phyloP scores from a whole-genome alignment of 371 early-diverging fungal species.

The Cokeromyces recurvatus region DNA sequence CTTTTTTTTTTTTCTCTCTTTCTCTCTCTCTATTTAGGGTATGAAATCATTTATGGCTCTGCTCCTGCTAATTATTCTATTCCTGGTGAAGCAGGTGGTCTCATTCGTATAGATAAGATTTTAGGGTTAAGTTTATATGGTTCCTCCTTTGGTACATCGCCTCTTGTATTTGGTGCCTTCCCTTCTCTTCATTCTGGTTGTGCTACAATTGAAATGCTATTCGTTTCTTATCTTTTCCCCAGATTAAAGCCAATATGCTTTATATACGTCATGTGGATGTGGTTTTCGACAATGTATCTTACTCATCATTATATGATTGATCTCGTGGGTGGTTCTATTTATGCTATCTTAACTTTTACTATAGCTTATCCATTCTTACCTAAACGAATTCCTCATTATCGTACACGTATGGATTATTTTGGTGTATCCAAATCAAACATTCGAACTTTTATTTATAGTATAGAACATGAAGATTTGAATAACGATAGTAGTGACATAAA shows the following conservation, averaged over 20 bases:
- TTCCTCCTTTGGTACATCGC: constrained; percentile 64
- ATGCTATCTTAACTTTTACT: constrained; percentile 54
- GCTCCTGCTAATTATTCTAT: constrained; percentile 64
- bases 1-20: too few relatives aligned
- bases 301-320: constrained; percentile 75
- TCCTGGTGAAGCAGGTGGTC: constrained; percentile 70
- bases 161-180: constrained; percentile 76
- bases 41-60: constrained; percentile 54
- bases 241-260: constrained; percentile 43
- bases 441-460: constrained; percentile 17
- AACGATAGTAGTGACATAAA: constrained; percentile 10
- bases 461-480: constrained; percentile 26
- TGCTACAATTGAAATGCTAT: constrained; percentile 64
- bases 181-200: constrained; percentile 73
- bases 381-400: constrained; percentile 7
- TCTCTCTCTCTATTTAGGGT: too few relatives aligned
- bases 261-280: constrained; percentile 63
- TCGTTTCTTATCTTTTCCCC: constrained; percentile 49
- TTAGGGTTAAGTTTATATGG: constrained; percentile 62
- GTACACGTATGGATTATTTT: constrained; percentile 35
- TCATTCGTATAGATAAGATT: constrained; percentile 65
- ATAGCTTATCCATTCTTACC: constrained; percentile 35
- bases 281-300: constrained; percentile 77
- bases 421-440: constrained; percentile 23
- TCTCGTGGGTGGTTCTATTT: constrained; percentile 67